Evolutionary conservation across 352 stramenopile species (phyloP), one percentile per base, ranked within the genome.

Genomic region (Globisporangium alternatum): DNA sequence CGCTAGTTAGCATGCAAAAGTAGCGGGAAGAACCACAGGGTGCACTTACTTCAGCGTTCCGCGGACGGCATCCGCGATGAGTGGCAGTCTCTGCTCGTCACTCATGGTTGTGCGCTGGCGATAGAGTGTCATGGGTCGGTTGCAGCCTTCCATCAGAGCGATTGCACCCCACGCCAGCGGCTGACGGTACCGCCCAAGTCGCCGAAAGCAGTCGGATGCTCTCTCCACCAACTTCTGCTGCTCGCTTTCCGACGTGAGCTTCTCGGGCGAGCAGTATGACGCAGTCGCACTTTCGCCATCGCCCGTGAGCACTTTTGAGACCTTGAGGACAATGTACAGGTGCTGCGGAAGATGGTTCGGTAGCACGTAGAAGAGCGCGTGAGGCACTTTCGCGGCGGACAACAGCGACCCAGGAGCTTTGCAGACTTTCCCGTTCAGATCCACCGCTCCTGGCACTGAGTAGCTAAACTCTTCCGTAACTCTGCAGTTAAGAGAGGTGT

Each of bases 391-490:
- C 5, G 31, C 10, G 6, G n/a, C n/a, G 21, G 22, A n/a, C 5
- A 41, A 2, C 39, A 30, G 7, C 17, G 15, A 56, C 2, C 13
- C 10, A 33, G 21, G 13, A 65, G 39, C 44, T 10, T 60, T 60
- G 30, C 22, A 33, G 43, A 59, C 30, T 58, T 25, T 66, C 31
- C 28, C 43, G 12, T 7, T 73, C 68, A 53, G 37, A 55, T 45
- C 47, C 15, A 63, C 25, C 15, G 48, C 65, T 15, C 55, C 56
- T 13, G 77, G 69, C 8, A 92, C 62, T 17, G 67, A 64, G 47
- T 90, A 93, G 35, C 69, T 66, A 53, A 89, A 89, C 47, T 93
- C 85, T 58, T 93, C 85, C 0, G 78, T 86, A 4, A 78, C 75
- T 35, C 85, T 73, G 37, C 73, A 86, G 44, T 70, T 72, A 8